Evolutionary conservation across 305 asterid genomes (phyloP).

Genomic region (Ajuga reptans): DNA sequence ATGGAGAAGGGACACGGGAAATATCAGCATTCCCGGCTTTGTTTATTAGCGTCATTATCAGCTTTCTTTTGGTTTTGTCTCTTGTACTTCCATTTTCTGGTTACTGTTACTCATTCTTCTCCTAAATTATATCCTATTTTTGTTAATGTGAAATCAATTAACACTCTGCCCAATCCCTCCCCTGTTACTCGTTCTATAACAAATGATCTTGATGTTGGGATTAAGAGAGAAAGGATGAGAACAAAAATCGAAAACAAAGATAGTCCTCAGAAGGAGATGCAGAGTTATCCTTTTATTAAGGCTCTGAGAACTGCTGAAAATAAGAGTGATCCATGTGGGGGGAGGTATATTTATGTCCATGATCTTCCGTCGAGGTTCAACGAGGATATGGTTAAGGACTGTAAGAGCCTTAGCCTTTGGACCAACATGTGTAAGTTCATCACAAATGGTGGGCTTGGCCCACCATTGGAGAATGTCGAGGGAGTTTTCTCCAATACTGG

Average conservation of each 20-base stretch:
- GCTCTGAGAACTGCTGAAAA: constrained; percentile 61
- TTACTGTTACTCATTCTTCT: constrained; percentile 22
- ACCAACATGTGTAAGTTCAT: constrained; percentile 75
- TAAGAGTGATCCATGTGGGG: constrained; percentile 83
- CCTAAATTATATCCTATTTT: constrained; percentile 27
- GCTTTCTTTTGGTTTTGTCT: constrained; percentile 58
- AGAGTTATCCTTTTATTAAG: constrained; percentile 49
- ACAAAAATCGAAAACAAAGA: background rate
- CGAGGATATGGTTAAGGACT: constrained; percentile 71
- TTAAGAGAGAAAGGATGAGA: background rate
- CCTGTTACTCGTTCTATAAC: constrained; percentile 18
- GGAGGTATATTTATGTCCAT: constrained; percentile 69
- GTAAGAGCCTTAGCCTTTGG: constrained; percentile 68
- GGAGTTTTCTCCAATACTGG: constrained; percentile 70
- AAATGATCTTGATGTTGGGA: constrained; percentile 16
- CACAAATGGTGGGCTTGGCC: constrained; percentile 64
- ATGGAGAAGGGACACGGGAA: constrained; percentile 63
- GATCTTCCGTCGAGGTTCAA: constrained; percentile 71
- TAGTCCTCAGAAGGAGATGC: constrained; percentile 16
- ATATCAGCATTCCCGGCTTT: constrained; percentile 42
- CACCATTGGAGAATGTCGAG: constrained; percentile 53
- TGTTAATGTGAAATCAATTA: background rate
- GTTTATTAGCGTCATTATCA: constrained; percentile 45
- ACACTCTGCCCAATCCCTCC: constrained; percentile 1
- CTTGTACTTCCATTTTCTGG: constrained; percentile 49